Evolutionary conservation across 345 rosid species (phyloP).

Genomic region (Hibiscus mutabilis): DNA sequence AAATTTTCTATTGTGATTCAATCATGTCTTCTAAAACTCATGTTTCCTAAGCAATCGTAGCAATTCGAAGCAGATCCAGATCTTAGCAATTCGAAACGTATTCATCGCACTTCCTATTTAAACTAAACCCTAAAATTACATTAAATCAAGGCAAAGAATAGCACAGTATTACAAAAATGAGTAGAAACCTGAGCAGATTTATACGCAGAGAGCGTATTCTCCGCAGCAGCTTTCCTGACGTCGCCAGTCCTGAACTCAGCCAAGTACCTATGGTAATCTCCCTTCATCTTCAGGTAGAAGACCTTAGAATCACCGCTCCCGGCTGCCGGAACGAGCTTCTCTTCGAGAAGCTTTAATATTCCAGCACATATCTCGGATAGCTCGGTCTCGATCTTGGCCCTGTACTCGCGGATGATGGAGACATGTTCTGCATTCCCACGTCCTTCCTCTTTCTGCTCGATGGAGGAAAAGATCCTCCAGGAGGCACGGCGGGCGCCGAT

Average conservation of each 20-base stretch:
- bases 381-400: slow-evolving; percentile 3
- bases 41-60: too few species aligned
- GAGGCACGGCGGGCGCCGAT: slow-evolving; percentile 2
- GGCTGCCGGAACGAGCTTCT: not conserved
- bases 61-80: too few species aligned
- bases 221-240: not conserved
- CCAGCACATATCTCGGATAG: not conserved
- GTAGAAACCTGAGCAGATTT: too few species aligned
- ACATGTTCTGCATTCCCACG: not conserved
- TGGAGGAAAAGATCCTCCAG: not conserved
- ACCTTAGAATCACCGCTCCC: not conserved
- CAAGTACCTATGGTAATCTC: slow-evolving; percentile 1
- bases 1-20: too few species aligned
- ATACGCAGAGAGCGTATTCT: too few species aligned
- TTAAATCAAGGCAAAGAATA: too few species aligned
- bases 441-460: slow-evolving; percentile 4
- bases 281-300: slow-evolving; percentile 2
- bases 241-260: slow-evolving; percentile 3
- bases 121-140: too few species aligned
- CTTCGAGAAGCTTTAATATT: not conserved
- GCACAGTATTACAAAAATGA: too few species aligned
- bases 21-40: too few species aligned
- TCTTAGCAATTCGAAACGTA: too few species aligned
- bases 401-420: not conserved
- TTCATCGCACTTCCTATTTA: too few species aligned